A percentile compares a stretch with the other conserved stretches of the same genome.
Evolutionary conservation across 2,329 filamentous ascomycete species (phyloP).

Genomic region (Didymella sp.): DNA sequence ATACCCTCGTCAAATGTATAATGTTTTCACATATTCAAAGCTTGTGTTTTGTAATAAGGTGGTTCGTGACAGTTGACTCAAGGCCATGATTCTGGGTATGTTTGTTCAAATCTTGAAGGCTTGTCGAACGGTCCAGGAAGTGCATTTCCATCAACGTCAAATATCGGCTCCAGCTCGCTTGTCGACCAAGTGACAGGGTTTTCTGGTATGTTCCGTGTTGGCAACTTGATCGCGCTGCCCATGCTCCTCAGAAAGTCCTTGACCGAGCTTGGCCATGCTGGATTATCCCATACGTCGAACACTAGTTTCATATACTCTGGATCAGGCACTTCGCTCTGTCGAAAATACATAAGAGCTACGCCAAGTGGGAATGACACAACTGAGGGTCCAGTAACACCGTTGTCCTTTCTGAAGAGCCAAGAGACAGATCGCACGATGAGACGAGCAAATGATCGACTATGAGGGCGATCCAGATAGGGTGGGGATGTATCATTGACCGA

Average conservation of each 20-base stretch:
- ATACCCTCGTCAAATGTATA: constrained; percentile 11
- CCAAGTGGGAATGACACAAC: constrained; percentile 34
- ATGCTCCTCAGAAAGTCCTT: constrained; percentile 35
- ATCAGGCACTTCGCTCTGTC: constrained; percentile 22
- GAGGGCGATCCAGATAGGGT: constrained; percentile 25
- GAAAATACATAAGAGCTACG: constrained; percentile 29
- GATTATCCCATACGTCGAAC: constrained; percentile 21
- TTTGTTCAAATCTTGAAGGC: not conserved
- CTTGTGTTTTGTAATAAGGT: too few species aligned
- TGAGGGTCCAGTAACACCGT: constrained; percentile 30
- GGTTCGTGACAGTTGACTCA: too few species aligned
- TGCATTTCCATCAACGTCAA: constrained; percentile 1
- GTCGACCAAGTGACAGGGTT: constrained; percentile 9
- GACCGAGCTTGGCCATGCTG: constrained; percentile 29
- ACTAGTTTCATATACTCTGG: constrained; percentile 25
- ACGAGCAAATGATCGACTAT: constrained; percentile 34
- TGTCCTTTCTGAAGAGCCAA: constrained; percentile 35
- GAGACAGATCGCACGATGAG: constrained; percentile 30
- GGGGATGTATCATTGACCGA: constrained; percentile 10
- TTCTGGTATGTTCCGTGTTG: not conserved
- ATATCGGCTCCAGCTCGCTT: constrained; percentile 8
- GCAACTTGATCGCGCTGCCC: constrained; percentile 3
- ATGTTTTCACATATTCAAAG: constrained; percentile 10
- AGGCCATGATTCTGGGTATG: too few species aligned
- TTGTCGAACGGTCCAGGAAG: constrained; percentile 3